Base-by-base conservation (phyloP, 2,329 filamentous ascomycete species). In the Hortaea sp. region DNA sequence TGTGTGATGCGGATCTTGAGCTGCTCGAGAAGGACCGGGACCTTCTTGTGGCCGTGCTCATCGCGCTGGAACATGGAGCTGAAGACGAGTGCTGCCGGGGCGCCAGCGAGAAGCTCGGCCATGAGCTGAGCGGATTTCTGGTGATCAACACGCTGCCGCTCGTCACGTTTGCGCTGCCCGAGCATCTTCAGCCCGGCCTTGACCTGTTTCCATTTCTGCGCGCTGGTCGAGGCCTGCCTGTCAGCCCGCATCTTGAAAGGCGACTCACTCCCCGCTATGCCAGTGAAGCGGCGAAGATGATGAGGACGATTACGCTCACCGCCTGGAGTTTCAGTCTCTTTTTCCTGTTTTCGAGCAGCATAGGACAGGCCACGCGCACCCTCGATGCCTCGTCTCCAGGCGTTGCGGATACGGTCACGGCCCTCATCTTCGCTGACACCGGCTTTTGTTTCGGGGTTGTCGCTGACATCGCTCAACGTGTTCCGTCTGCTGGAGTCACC, bases 31-130 rank as follows among this genome's bases (percentile, higher is more conserved):
- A 98, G 77, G 44, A 98, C 88, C 0, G 92, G 92, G 47, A 98
- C 95, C 49, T 89, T 82, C 68, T 87, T 92, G 66, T 94, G 92
- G 42, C 90, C 88, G 58, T 95, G 87, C 66, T 98, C 92, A 57
- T 98, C 92, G 47, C 92, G 79, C 68, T 97, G 92, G 57, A 97
- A 92, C 86, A 97, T 95, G 61, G 89, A 95, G 6, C 92, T 92
- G 44, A 98, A 72, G 66, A 98, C 94, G 48, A 98, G 72, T 13
- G 90, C 92, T 27, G 92, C 92, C 3, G 92, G 92, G 1, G 89
- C 88, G 45, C 88, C 92, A 39, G 92, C 94, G 42, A 92, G 79
- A 34, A 98, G 72, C 66, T 98, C 92, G 1, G 92, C 92, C 78
- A 98, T 90, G 41, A 98, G 74, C 65, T 98, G 92, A 2, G 92